phyloP scores from a whole-genome alignment of 768 basidiomycete species.

The Hypholoma sublateritium region DNA sequence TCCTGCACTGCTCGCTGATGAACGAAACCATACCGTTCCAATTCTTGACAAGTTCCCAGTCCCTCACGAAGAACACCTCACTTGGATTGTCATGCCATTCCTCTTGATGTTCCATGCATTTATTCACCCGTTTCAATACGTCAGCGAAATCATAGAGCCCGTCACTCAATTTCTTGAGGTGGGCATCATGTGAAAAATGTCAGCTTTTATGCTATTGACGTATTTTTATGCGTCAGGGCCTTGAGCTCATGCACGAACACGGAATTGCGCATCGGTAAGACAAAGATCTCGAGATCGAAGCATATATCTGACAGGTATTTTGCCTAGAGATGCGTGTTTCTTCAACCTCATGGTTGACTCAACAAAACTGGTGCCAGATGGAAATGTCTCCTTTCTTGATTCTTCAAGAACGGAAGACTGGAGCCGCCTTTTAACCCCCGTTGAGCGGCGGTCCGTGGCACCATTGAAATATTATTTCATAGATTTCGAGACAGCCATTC shows the following conservation, averaged over 20 bases:
- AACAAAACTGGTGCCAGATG: slow-evolving; percentile 7
- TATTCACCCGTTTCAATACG: not conserved
- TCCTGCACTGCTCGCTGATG: not conserved
- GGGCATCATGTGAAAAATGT: not conserved
- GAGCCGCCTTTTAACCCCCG: too few relatives aligned
- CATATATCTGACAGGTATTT: not conserved
- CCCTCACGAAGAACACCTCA: not conserved
- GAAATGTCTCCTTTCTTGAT: slow-evolving; percentile 2
- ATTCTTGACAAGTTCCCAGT: not conserved
- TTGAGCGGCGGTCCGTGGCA: slow-evolving; percentile 18
- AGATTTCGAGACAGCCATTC: slow-evolving; percentile 23
- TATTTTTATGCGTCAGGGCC: not conserved
- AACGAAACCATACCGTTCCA: slow-evolving; percentile 4
- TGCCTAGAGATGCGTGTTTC: slow-evolving; percentile 11
- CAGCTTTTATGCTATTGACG: not conserved
- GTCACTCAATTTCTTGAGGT: not conserved
- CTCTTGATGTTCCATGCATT: not conserved
- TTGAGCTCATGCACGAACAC: slow-evolving; percentile 9
- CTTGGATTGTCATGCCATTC: slow-evolving; percentile 1
- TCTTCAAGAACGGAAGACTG: not conserved
- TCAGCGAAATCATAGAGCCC: not conserved
- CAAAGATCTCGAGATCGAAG: too few relatives aligned
- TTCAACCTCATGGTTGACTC: slow-evolving; percentile 18
- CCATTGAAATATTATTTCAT: slow-evolving; percentile 28
- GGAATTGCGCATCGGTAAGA: slow-evolving; percentile 5